Evolutionary conservation across 768 basidiomycete genomes (phyloP).

Genomic region (Leccinum obscurum): DNA sequence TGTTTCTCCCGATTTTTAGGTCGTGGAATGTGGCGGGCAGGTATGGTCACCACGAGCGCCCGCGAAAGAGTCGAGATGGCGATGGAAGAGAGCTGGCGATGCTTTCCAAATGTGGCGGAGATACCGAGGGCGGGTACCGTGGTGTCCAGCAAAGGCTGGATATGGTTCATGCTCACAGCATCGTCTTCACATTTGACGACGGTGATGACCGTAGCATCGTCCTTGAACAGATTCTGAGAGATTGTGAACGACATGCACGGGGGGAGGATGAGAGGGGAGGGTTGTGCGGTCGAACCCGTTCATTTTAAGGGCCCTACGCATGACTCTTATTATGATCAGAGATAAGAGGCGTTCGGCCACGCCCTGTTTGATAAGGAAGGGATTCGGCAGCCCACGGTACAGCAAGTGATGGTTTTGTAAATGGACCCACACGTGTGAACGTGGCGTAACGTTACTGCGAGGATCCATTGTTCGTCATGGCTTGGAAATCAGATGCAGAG

Average conservation of each 20-base stretch:
- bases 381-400: background rate
- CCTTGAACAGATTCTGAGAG: too few relatives aligned
- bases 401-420: background rate
- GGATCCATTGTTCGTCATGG: constrained; percentile 23
- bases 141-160: constrained; percentile 32
- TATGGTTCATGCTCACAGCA: too few relatives aligned
- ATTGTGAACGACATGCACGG: too few relatives aligned
- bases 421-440: background rate
- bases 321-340: too few relatives aligned
- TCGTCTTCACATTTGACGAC: too few relatives aligned
- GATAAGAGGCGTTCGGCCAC: too few relatives aligned
- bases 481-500: too few relatives aligned
- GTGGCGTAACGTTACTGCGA: constrained; percentile 58
- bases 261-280: too few relatives aligned
- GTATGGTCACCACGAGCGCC: constrained; percentile 38
- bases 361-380: too few relatives aligned
- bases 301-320: too few relatives aligned
- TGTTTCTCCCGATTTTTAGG: constrained; percentile 1
- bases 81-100: constrained; percentile 36
- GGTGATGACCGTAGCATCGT: too few relatives aligned
- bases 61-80: constrained; percentile 40
- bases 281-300: too few relatives aligned
- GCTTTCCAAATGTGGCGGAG: constrained; percentile 41
- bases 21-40: constrained; percentile 13
- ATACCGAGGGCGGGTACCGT: constrained; percentile 37